Conservation (phyloP, 164 flowering plant species). For the Sextonia rubra region DNA sequence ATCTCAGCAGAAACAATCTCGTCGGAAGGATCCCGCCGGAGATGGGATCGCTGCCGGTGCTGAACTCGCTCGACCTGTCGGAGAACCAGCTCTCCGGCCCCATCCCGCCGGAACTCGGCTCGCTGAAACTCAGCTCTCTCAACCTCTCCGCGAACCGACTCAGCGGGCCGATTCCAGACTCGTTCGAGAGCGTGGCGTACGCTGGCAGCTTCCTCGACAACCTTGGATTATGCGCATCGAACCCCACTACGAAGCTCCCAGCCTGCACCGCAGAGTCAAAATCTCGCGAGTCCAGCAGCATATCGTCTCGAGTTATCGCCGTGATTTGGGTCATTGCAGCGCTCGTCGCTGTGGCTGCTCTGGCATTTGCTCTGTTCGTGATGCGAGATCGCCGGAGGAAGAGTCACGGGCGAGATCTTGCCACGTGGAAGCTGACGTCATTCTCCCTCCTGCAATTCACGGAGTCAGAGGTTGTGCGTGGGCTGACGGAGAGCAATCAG, state of each 20-base stretch:
- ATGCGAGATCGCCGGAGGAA: slow-evolving; percentile 31
- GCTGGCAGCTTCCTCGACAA: slow-evolving; percentile 64
- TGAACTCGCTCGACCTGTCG: slow-evolving; percentile 54
- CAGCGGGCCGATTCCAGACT: slow-evolving; percentile 53
- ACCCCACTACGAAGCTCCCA: slow-evolving; percentile 18
- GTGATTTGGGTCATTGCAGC: slow-evolving; percentile 26
- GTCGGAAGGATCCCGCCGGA: slow-evolving; percentile 53
- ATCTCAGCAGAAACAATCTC: slow-evolving; percentile 50
- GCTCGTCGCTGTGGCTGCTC: slow-evolving; percentile 14
- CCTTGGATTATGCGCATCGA: slow-evolving; percentile 47
- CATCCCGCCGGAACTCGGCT: slow-evolving; percentile 51
- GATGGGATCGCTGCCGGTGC: slow-evolving; percentile 38
- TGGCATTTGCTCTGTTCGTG: slow-evolving; percentile 18
- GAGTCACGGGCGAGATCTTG: slow-evolving; percentile 22
- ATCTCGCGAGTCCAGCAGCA: slow-evolving; percentile 8
- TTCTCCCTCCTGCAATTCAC: slow-evolving; percentile 65
- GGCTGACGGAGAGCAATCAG: slow-evolving; percentile 48
- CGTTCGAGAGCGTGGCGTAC: slow-evolving; percentile 45
- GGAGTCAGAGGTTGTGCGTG: slow-evolving; percentile 42
- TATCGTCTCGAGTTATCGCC: slow-evolving; percentile 29
- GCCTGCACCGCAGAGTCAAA: slow-evolving; percentile 19
- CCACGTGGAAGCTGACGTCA: slow-evolving; percentile 64
- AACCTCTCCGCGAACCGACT: slow-evolving; percentile 69
- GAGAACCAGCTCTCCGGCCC: slow-evolving; percentile 58
- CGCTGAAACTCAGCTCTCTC: slow-evolving; percentile 33